Evolutionary conservation across 2,329 filamentous ascomycete genomes (phyloP).

Genomic region (Verticillium nubilum): DNA sequence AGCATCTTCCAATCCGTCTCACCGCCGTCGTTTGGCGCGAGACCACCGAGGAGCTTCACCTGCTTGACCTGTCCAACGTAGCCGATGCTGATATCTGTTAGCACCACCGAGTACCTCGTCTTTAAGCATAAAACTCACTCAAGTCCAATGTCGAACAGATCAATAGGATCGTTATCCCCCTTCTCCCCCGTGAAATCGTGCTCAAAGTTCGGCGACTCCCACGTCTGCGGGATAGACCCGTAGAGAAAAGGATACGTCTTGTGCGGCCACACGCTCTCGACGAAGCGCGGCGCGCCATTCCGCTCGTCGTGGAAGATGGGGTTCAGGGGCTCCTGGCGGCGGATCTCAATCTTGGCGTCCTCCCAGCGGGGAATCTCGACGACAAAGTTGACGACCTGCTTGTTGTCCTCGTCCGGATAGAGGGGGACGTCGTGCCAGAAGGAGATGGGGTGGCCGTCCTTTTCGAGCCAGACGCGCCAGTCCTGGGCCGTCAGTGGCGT

Average conservation of each 20-base stretch:
- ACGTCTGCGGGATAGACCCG: constrained; percentile 37
- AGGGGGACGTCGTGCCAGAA: constrained; percentile 36
- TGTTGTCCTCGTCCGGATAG: constrained; percentile 27
- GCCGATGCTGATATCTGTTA: constrained; percentile 15
- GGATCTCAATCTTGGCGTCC: constrained; percentile 33
- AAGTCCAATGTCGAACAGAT: constrained; percentile 32
- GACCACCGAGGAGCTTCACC: constrained; percentile 34
- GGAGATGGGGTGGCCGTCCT: constrained; percentile 31
- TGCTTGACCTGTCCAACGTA: constrained; percentile 33
- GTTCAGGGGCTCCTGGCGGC: constrained; percentile 32
- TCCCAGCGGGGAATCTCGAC: constrained; percentile 37
- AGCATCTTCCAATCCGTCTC: constrained; percentile 35
- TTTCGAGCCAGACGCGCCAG: constrained; percentile 34
- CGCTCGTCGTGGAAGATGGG: constrained; percentile 36
- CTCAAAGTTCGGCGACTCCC: constrained; percentile 34
- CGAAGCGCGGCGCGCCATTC: constrained; percentile 28
- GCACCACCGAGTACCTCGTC: too few relatives aligned
- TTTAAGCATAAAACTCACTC: constrained; percentile 14
- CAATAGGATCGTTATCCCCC: constrained; percentile 37
- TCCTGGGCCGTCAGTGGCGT: constrained; percentile 18
- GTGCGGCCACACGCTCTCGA: constrained; percentile 36
- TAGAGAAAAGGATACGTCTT: constrained; percentile 37
- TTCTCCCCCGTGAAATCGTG: constrained; percentile 29
- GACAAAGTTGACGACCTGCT: constrained; percentile 29
- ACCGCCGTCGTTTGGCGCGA: constrained; percentile 30